Percentiles rank a stretch among this genome's conserved stretches.
Conservation (phyloP, 768 basidiomycete genomes). For the Lentinula detonsa region DNA sequence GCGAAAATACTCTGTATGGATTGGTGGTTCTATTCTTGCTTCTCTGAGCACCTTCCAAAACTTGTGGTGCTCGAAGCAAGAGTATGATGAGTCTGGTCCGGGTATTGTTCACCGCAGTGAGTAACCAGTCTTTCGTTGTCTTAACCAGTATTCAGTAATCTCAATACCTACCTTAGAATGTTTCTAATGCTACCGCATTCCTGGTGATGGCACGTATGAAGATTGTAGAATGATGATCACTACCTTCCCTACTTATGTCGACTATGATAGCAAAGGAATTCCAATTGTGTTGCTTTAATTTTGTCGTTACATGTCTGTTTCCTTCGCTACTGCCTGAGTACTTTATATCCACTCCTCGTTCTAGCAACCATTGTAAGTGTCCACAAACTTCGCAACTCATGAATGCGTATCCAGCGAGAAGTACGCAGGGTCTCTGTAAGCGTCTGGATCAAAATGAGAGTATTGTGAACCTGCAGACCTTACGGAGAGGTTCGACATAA, state of each 20-base stretch:
- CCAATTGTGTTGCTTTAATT: no score
- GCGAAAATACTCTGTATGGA: slow-evolving; percentile 84
- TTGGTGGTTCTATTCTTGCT: slow-evolving; percentile 81
- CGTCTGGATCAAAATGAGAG: slow-evolving; percentile 3
- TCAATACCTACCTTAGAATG: slow-evolving; percentile 9
- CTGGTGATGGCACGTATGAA: not conserved
- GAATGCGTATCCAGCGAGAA: not conserved
- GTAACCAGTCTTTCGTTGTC: not conserved
- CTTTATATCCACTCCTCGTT: no score
- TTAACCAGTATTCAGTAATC: not conserved
- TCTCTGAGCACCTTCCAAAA: slow-evolving; percentile 96
- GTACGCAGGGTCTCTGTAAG: slow-evolving; percentile 4
- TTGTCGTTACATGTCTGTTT: no score
- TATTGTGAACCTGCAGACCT: not conserved
- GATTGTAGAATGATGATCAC: not conserved
- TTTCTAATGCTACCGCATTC: slow-evolving; percentile 8
- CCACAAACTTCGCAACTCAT: no score
- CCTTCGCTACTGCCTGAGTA: no score
- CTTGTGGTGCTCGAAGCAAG: slow-evolving; percentile 90
- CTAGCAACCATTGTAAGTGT: no score
- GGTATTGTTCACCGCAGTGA: slow-evolving; percentile 39
- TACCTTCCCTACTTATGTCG: not conserved
- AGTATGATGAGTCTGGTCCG: slow-evolving; percentile 76
- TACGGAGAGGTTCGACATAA: not conserved
- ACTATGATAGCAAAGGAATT: no score